Evolutionary conservation across 1,139 yeast genomes (phyloP).

Genomic region (Candida glucosophila): DNA sequence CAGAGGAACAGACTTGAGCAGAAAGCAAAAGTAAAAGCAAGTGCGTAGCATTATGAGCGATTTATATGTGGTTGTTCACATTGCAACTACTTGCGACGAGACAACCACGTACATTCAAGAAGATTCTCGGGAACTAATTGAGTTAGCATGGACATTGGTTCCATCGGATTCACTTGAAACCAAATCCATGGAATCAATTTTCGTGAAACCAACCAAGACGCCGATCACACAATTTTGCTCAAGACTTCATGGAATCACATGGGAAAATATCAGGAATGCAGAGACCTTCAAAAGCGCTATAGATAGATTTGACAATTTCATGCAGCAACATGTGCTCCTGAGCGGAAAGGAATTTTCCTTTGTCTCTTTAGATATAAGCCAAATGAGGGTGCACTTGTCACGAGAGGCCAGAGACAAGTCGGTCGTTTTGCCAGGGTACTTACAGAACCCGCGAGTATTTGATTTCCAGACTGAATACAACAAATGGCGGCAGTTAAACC

Average conservation of each 20-base stretch:
- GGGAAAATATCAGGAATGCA: conserved; percentile 55
- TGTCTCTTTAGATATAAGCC: conserved; percentile 60
- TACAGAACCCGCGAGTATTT: conserved; percentile 70
- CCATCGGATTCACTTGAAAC: conserved; percentile 27
- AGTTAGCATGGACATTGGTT: conserved; percentile 55
- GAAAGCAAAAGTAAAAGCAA: too few species aligned
- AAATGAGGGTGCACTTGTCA: conserved; percentile 66
- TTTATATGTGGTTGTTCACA: conserved; percentile 52
- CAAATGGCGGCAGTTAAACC: conserved; percentile 59
- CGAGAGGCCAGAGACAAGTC: conserved; percentile 77
- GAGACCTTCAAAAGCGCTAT: conserved; percentile 57
- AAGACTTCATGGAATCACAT: conserved; percentile 41
- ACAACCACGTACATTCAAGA: conserved; percentile 47
- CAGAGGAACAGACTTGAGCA: too few species aligned
- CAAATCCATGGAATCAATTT: conserved; percentile 30
- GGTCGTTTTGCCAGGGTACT: conserved; percentile 61
- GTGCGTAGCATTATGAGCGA: too few species aligned
- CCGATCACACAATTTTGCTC: conserved; percentile 62
- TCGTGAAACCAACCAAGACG: conserved; percentile 58
- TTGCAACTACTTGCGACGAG: conserved; percentile 66
- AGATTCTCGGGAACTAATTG: conserved; percentile 60
- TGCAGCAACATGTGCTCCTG: conserved; percentile 35
- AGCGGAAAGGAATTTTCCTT: conserved; percentile 51
- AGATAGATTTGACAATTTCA: conserved; percentile 37
- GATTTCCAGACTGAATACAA: conserved; percentile 68